These are phyloP conservation scores for Colletotrichum zoysiae DNA, from an alignment of 2,329 filamentous ascomycete species.

Conservation along the genomic window DNA sequence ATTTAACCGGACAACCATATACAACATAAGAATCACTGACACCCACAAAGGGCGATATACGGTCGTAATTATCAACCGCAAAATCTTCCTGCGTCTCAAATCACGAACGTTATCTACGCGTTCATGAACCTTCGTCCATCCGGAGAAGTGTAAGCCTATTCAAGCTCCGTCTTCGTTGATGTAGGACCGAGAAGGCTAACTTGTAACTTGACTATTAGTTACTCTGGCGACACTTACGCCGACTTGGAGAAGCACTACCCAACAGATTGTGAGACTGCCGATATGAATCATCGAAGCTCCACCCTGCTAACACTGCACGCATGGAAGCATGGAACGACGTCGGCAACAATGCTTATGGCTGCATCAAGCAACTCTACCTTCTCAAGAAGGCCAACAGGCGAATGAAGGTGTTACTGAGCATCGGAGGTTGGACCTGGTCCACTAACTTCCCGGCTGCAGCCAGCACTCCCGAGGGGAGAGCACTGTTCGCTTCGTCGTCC, in stretches of 20 bases:
- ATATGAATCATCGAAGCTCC: rapidly evolving
- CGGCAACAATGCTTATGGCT: slow-evolving; percentile 76
- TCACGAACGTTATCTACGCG: slow-evolving; percentile 84
- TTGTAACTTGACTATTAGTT: slow-evolving; percentile 50
- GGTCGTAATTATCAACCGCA: slow-evolving; percentile 78
- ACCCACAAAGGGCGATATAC: slow-evolving; percentile 73
- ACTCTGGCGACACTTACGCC: slow-evolving; percentile 76
- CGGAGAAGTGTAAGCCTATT: slow-evolving; percentile 74
- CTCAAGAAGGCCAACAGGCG: slow-evolving; percentile 82
- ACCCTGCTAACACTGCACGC: not conserved
- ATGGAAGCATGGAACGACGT: slow-evolving; percentile 31
- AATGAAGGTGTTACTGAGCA: slow-evolving; percentile 81
- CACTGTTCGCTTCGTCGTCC: slow-evolving; percentile 75
- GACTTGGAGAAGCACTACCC: slow-evolving; percentile 81
- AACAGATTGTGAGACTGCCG: slow-evolving; percentile 67
- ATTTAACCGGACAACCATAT: slow-evolving; percentile 6
- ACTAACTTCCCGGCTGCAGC: slow-evolving; percentile 75
- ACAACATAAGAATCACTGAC: not conserved
- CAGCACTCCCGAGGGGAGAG: slow-evolving; percentile 71
- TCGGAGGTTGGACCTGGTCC: slow-evolving; percentile 86
- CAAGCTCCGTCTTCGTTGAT: not conserved
- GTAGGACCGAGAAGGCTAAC: not conserved
- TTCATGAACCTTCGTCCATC: slow-evolving; percentile 81
- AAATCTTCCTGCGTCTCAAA: slow-evolving; percentile 74
- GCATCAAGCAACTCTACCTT: slow-evolving; percentile 80